Base-by-base conservation (phyloP, 2,329 filamentous ascomycete genomes). In the Trichoderma aggressivum region DNA sequence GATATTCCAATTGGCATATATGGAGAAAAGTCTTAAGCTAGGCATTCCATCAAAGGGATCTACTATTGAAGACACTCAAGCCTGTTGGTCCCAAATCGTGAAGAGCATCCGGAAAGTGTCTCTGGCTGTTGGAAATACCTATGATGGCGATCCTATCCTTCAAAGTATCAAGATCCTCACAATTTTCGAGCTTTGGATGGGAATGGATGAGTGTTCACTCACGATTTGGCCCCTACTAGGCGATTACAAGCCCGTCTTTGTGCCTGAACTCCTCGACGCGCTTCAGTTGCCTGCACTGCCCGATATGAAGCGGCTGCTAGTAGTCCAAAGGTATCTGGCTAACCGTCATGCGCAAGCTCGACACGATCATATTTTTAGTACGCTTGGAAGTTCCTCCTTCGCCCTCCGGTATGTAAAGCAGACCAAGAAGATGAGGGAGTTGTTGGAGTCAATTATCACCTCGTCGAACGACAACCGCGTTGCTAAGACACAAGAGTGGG, bases 181-280 rank as follows among this genome's bases (percentile, higher is more conserved):
- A 7, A 21, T 74, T 8, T 72, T 75, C 21, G 71, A 72, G 8
- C 63, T 75, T 2, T 75, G 72, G 72, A 59, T 72, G 50, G 50
- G 60, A 5, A 72, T 75, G 74, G 74, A 75, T 32, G 53, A 62
- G 28, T 62, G 26, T n/a, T 72, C 74, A 3, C 21, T 70, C 10
- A 10, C 7, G 0, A 72, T 73, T 0, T 87, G 82, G 60, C 84
- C 85, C 0, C 76, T 91, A 0, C 78, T 92, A 0, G 34, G 62
- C 0, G 78, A 87, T 0, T 90, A 86, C 66, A 81, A 86, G 14
- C 87, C 89, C 0, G 79, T 81, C 0, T 86, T 92, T 60, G 73
- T 77, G 0, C 78, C 85, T 0, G 80, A 84, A 3, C 75, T 86
- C 0, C 78, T 92, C 1, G 84, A 91, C 74, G 80, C 84, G 3